These are phyloP conservation scores for Nicotiana tomentosiformis DNA, from an alignment of 257 asterid genomes.

Conservation along the genomic window DNA sequence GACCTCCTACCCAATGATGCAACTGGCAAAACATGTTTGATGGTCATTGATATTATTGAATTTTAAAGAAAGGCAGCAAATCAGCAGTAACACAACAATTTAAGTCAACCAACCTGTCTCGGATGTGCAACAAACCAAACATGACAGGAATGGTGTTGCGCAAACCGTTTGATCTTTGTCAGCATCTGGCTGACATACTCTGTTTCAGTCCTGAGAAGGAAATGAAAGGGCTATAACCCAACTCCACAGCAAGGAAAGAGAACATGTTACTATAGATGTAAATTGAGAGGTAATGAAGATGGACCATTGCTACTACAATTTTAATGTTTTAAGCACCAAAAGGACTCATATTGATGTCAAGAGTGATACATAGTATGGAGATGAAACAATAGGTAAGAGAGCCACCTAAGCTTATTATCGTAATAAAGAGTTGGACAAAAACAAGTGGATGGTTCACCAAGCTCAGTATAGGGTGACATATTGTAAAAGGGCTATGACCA, in stretches of 20 bases:
- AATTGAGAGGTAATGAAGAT: neutral
- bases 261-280: neutral
- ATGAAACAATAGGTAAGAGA: neutral
- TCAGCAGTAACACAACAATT: neutral
- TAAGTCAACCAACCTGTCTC: constrained; percentile 59
- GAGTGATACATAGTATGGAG: neutral
- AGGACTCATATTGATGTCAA: neutral
- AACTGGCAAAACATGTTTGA: constrained; percentile 34
- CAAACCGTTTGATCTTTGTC: constrained; percentile 86
- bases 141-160: constrained; percentile 93
- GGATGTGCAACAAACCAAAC: constrained; percentile 99
- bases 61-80: neutral
- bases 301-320: neutral
- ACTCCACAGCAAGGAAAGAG: neutral
- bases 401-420: neutral
- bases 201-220: constrained; percentile 77
- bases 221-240: neutral
- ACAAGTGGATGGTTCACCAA: neutral
- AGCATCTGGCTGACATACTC: constrained; percentile 97
- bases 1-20: constrained; percentile 78
- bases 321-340: neutral
- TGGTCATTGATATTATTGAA: constrained; percentile 13
- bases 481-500: neutral
- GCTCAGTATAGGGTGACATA: neutral
- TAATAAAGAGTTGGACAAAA: neutral